These are phyloP conservation scores for Naganishia onofrii DNA, from an alignment of 768 basidiomycete genomes.

Conservation along the genomic window DNA sequence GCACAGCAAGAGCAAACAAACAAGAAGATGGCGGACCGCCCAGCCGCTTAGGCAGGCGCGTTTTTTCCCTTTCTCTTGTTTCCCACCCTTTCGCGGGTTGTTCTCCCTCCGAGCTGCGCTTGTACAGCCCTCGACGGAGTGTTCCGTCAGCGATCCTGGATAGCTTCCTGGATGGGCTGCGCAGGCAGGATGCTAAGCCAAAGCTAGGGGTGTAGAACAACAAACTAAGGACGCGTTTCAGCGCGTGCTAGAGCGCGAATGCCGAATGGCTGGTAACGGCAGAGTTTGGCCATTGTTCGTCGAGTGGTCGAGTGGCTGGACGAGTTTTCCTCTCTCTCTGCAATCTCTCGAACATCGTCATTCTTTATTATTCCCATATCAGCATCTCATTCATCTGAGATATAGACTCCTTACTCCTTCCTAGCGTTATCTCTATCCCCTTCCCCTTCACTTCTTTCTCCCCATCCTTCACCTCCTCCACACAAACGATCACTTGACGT, in stretches of 20 bases:
- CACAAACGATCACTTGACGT: slow-evolving; percentile 24
- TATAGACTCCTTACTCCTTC: background rate
- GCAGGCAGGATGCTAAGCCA: no score
- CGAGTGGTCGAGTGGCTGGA: background rate
- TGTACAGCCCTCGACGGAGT: background rate
- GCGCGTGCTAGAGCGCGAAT: no score
- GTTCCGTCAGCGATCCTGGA: no score
- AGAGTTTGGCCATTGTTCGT: slow-evolving; percentile 5
- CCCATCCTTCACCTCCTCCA: background rate
- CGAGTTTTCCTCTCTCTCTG: background rate
- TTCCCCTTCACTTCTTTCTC: slow-evolving; percentile 2
- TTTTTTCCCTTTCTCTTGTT: background rate
- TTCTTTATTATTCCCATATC: background rate
- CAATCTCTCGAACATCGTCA: background rate
- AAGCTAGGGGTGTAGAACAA: no score
- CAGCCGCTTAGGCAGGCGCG: background rate
- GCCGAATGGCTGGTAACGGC: no score
- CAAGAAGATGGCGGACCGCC: background rate
- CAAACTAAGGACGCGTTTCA: no score
- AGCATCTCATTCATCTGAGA: background rate
- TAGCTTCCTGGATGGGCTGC: no score
- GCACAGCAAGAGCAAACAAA: background rate
- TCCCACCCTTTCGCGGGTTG: background rate
- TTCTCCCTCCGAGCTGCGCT: background rate
- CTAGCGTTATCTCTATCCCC: slow-evolving; percentile 1